Evolutionary conservation across 495 filamentous ascomycete genomes (phyloP), one percentile per base, ranked within the genome.

Genomic region (Haplographium delicatum): DNA sequence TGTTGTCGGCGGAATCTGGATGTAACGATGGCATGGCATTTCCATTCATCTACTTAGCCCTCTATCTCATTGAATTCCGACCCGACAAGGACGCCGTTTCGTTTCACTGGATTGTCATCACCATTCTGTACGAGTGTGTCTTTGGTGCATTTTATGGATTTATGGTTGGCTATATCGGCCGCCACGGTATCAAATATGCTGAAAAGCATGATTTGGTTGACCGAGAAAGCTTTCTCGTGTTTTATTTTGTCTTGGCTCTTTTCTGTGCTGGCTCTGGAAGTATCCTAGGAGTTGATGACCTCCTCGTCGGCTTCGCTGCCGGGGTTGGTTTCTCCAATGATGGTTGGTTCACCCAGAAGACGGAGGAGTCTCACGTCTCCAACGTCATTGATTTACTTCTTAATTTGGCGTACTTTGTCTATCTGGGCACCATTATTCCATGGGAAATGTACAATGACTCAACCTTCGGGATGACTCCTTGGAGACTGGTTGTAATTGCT

Each of bases 1-100:
- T 99, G 10, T 76, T 99, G 26, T 97, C 94, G 11, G 91, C 91
- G 50, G 94, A 99, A 67, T 97, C 94, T 1, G 94, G 94, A 20
- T 99, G 94, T 74, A 99, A 99, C 71, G 94, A 99, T 65, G 94
- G 94, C 68, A 97, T 97, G 94, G 93, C 94, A 15, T 99, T 99
- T 68, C 94, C 94, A 5, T 99, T 99, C 69, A 84, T 99, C 63
- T 99, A 97, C 65, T 76, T 97, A 13, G 79, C 84, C 2, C 73
- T 95, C 39, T 97, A 97, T 60, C 78, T 97, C 47, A 87, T 95
- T 49, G 79, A 81, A 18, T 94, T 91, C 62, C 71, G 84, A 45
- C 81, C 80, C 3, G 63, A 88, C 56, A 75, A 83, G 5, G 68
- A 68, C 33, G 61, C 85, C 42, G 87, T 95, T 22, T 76, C 88